These are phyloP conservation scores for Pleurotus citrinopileatus DNA, from an alignment of 768 basidiomycete genomes.

Conservation along the genomic window DNA sequence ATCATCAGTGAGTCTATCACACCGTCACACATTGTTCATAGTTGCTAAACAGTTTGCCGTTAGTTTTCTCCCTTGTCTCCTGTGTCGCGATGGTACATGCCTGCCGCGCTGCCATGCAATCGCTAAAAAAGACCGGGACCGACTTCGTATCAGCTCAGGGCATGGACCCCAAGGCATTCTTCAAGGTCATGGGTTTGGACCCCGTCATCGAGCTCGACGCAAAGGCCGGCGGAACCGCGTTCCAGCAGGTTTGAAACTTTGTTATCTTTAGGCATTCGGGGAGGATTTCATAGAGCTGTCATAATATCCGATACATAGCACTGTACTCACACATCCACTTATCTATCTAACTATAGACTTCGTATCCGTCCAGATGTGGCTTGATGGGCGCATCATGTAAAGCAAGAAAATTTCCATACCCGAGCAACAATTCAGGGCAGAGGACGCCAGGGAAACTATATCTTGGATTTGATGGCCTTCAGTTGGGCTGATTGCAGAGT, in stretches of 20 bases:
- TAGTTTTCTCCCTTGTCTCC: constrained; percentile 49
- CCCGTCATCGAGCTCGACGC: constrained; percentile 3
- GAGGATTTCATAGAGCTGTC: background rate
- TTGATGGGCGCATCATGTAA: background rate
- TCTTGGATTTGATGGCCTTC: constrained; percentile 34
- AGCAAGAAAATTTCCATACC: constrained; percentile 5
- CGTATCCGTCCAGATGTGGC: background rate
- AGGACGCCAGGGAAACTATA: constrained; percentile 19
- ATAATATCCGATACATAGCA: background rate
- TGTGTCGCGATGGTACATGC: constrained; percentile 45
- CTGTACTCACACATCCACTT: background rate
- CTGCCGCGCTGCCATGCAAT: constrained; percentile 44
- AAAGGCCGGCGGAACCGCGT: constrained; percentile 4
- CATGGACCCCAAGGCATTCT: constrained; percentile 52
- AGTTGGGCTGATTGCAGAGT: constrained; percentile 40
- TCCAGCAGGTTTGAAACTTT: constrained; percentile 1
- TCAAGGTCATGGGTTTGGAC: constrained; percentile 43
- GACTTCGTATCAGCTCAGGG: constrained; percentile 34
- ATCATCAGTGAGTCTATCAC: constrained; percentile 27
- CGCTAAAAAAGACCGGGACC: constrained; percentile 47
- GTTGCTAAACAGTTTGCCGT: constrained; percentile 10
- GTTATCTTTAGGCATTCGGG: background rate
- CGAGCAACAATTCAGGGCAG: background rate
- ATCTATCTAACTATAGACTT: constrained; percentile 7
- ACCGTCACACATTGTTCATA: background rate